Evolutionary conservation across 2,329 filamentous ascomycete species (phyloP).

Genomic region (Albophoma yamanashiensis): DNA sequence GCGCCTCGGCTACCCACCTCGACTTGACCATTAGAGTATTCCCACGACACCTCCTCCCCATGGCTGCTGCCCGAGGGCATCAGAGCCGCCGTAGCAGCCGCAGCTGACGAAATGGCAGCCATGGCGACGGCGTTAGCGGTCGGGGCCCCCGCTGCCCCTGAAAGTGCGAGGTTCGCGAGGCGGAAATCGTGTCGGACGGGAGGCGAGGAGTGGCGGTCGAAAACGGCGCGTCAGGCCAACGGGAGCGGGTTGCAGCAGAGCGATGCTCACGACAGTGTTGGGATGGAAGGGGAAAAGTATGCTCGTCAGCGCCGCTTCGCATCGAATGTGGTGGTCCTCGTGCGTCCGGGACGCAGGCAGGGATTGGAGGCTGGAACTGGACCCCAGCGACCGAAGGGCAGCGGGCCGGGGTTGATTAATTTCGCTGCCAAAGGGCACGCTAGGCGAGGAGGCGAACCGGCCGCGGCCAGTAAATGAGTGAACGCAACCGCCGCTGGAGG

Average conservation of each 20-base stretch:
- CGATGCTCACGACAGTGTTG: not conserved
- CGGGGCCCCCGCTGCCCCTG: conserved; percentile 17
- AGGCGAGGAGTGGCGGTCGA: not conserved
- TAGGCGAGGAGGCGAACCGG: not conserved
- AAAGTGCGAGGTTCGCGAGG: conserved; percentile 1
- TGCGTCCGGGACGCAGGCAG: not conserved
- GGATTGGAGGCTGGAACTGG: not conserved
- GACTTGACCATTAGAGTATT: conserved; percentile 18
- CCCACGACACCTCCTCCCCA: conserved; percentile 35
- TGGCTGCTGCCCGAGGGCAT: conserved; percentile 39
- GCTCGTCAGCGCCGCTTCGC: not conserved
- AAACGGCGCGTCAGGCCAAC: not conserved
- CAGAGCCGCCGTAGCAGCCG: conserved; percentile 34
- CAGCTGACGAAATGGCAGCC: conserved; percentile 39
- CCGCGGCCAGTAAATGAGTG: not conserved
- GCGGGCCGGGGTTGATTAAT: not conserved
- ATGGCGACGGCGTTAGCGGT: conserved; percentile 21
- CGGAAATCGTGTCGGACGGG: not conserved
- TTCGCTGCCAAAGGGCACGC: not conserved
- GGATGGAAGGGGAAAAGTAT: not conserved
- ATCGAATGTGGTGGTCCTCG: not conserved
- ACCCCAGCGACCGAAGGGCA: not conserved
- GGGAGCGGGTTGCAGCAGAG: not conserved
- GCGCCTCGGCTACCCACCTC: conserved; percentile 23
- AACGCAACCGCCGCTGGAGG: not conserved